Percentiles rank a stretch among this genome's conserved stretches.
Conservation (phyloP, 176 grass and related monocot genomes). For the Carex scoparia region DNA sequence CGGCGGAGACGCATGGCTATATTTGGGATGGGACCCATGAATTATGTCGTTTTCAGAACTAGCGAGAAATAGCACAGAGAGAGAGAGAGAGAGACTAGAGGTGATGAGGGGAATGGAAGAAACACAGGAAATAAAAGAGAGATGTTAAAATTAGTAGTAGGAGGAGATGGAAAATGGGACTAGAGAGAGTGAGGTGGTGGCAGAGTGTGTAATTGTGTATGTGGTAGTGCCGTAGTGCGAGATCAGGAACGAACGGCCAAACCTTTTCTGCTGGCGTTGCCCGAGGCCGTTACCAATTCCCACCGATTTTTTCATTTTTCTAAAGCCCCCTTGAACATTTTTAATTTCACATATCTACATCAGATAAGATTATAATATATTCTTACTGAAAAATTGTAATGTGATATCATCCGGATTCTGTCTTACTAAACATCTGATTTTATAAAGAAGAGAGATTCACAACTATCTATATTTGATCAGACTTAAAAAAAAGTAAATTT, state of each 20-base stretch:
- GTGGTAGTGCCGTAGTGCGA: not conserved
- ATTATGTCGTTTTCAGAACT: constrained; percentile 40
- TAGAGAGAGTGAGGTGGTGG: constrained; percentile 2
- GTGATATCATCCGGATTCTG: too few relatives aligned
- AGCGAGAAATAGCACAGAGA: constrained; percentile 3
- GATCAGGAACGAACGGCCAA: constrained; percentile 55
- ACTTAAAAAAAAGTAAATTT: too few relatives aligned
- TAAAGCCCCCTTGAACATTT: not conserved
- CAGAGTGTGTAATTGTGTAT: not conserved
- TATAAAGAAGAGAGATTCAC: too few relatives aligned
- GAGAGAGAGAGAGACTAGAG: not conserved
- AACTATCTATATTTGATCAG: too few relatives aligned
- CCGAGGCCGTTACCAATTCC: not conserved
- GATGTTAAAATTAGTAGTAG: not conserved
- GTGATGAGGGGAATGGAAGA: not conserved
- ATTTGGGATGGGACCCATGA: constrained; percentile 19
- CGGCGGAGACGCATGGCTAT: constrained; percentile 4
- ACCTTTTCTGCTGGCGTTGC: constrained; percentile 23
- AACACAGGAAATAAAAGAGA: not conserved
- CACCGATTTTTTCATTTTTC: not conserved
- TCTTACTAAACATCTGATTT: too few relatives aligned
- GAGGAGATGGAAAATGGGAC: not conserved
- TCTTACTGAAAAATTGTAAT: too few relatives aligned
- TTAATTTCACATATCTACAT: not conserved
- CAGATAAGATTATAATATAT: too few relatives aligned